Base-by-base conservation (phyloP, 2,329 filamentous ascomycete genomes). In the Aspergillus spinulosporus region DNA sequence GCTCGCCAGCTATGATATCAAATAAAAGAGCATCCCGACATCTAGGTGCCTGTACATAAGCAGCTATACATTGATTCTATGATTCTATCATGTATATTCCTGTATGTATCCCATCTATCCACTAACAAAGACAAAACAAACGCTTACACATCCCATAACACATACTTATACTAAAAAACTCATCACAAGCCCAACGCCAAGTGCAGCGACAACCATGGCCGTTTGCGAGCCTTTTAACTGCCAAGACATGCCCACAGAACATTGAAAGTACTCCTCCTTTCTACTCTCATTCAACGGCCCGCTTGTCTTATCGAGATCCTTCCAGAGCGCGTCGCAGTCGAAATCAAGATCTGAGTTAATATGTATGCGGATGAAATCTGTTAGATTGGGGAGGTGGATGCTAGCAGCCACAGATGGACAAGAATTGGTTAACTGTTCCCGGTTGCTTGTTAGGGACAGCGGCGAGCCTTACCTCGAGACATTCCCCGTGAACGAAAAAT, bases 401-500 rank as follows among this genome's bases (percentile, higher is more conserved):
- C 46, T 49, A 28, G 21, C 21, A 21, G 21, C 21, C 21, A 21
- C 21, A 21, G 21, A 21, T 21, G 21, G 21, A 21, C 21, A 21
- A 21, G 21, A 21, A 21, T 21, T 21, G 21, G 21, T 21, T 21
- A 21, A 21, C 21, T 21, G 21, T 21, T 21, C 21, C 21, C 21
- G 21, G 21, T 21, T 21, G 21, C 21, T 21, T 21, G 21, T 21
- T 21, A 21, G 21, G 12, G 11, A n/a, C 21, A 21, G 21, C 21
- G 21, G 21, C 21, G 21, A 14, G 15, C 4, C 45, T 6, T 36
- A 36, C 45, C 32, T 34, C 21, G 46, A 36, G 9, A 49, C 29
- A 49, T 49, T 49, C 3, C 46, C 46, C 29, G 46, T 26, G 34
- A 49, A 37, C 46, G 39, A 39, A 37, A 49, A 49, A 9, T 39